Evolutionary conservation across 2,329 filamentous ascomycete genomes (phyloP).

Genomic region (Colletotrichum incanum): DNA sequence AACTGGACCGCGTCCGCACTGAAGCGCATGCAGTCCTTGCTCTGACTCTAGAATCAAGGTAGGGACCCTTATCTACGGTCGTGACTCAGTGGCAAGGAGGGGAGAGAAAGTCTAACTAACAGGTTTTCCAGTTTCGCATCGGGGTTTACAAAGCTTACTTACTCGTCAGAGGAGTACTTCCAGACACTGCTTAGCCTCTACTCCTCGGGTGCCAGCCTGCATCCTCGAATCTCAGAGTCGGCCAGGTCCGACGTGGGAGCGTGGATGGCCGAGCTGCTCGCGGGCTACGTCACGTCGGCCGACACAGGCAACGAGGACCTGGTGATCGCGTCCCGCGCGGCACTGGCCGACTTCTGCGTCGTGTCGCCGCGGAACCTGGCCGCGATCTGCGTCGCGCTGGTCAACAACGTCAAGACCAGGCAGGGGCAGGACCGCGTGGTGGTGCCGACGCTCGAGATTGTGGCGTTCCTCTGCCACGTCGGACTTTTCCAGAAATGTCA

Average conservation of each 20-base stretch:
- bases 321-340: constrained; percentile 77
- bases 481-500: constrained; percentile 61
- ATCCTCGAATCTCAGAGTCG: constrained; percentile 55
- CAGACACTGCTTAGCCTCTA: constrained; percentile 66
- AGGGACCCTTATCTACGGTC: constrained; percentile 44
- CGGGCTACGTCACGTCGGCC: constrained; percentile 80
- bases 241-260: constrained; percentile 50
- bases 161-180: constrained; percentile 76
- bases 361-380: constrained; percentile 57
- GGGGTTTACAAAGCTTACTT: constrained; percentile 58
- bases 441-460: constrained; percentile 82
- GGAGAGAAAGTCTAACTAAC: background rate
- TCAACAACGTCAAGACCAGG: constrained; percentile 67
- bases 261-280: constrained; percentile 71
- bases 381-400: constrained; percentile 66
- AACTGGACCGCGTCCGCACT: constrained; percentile 87
- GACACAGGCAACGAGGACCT: constrained; percentile 85
- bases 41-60: constrained; percentile 63
- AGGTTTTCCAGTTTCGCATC: constrained; percentile 52
- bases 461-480: constrained; percentile 83
- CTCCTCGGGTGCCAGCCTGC: constrained; percentile 52
- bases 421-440: constrained; percentile 78
- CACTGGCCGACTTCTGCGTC: constrained; percentile 71
- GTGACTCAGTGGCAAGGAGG: background rate
- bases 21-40: constrained; percentile 72